phyloP scores from a whole-genome alignment of 1,284 basidiomycete species.

The Sanguinoderma infundibulare region DNA sequence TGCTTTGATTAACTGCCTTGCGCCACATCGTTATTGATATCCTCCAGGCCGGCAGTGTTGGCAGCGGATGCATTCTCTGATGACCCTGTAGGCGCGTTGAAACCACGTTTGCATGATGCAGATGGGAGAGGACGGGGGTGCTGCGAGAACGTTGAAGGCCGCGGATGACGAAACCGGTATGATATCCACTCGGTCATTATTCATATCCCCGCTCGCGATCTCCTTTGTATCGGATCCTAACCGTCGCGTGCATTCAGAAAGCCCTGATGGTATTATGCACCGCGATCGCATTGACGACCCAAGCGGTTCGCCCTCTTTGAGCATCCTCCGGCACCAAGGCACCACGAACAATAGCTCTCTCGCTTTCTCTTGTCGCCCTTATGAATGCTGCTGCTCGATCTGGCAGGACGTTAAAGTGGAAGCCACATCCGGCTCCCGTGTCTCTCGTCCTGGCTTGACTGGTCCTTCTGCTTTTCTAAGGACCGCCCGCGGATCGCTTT shows the following conservation, averaged over 20 bases:
- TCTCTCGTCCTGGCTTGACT: neutral
- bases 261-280: neutral
- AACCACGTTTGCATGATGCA: too few species aligned
- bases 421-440: neutral
- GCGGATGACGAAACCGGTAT: too few species aligned
- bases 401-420: neutral
- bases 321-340: neutral
- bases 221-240: neutral
- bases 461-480: neutral
- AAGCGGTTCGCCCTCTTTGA: neutral
- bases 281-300: neutral
- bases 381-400: too few species aligned
- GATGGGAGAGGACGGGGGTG: too few species aligned
- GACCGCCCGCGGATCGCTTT: neutral
- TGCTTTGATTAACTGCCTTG: neutral
- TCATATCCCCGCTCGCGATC: neutral
- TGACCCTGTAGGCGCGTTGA: too few species aligned
- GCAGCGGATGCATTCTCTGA: too few species aligned
- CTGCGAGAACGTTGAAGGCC: too few species aligned
- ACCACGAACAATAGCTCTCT: neutral
- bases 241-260: neutral
- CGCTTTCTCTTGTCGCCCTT: neutral
- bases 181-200: neutral
- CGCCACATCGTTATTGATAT: too few species aligned
- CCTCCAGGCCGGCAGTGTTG: too few species aligned